phyloP scores from a whole-genome alignment of 2,329 filamentous ascomycete genomes.

The Botrytis byssoidea region DNA sequence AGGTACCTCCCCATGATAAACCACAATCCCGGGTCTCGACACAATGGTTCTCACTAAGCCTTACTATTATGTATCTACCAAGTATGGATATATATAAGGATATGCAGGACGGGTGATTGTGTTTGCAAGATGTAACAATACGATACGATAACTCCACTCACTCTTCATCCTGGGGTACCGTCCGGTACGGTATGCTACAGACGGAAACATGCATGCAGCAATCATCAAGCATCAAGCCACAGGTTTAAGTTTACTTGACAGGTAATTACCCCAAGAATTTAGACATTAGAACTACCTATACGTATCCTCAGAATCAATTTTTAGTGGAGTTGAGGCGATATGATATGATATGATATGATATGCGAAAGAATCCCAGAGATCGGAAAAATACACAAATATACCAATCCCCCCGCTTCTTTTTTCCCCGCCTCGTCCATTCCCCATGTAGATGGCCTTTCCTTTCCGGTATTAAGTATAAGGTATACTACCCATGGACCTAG shows the following conservation, averaged over 20 bases:
- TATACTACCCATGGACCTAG: too few relatives aligned
- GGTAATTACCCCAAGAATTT: neutral
- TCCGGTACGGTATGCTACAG: neutral
- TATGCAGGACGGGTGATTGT: too few relatives aligned
- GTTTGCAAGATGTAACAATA: too few relatives aligned
- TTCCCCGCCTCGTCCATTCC: too few relatives aligned
- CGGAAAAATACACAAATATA: neutral
- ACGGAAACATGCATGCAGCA: neutral
- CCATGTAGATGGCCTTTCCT: neutral
- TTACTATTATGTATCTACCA: neutral
- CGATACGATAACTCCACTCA: too few relatives aligned
- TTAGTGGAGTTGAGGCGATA: neutral
- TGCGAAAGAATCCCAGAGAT: neutral
- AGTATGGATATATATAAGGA: too few relatives aligned
- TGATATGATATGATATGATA: neutral
- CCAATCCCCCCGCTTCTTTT: too few relatives aligned
- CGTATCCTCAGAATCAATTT: neutral
- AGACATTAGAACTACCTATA: neutral
- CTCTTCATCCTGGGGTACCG: too few relatives aligned
- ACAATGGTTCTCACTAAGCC: neutral
- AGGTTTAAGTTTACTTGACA: neutral
- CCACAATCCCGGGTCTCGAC: neutral
- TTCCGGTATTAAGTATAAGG: neutral
- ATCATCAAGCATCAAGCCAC: neutral
- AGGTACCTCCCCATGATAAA: neutral